Conservation (phyloP, 257 asterid genomes). For the Jacaranda mimosifolia region DNA sequence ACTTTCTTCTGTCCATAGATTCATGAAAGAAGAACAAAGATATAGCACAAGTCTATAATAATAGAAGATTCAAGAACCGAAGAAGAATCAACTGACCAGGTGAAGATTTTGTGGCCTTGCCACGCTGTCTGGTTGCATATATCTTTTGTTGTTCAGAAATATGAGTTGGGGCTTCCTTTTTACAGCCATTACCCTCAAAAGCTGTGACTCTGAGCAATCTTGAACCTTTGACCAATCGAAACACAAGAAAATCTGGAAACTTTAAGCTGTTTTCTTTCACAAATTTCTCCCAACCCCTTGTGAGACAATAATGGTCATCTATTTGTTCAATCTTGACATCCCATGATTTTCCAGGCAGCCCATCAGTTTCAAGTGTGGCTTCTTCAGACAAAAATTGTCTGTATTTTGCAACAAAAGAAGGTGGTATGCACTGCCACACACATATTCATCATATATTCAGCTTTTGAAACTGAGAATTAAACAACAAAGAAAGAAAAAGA, state of each 20-base stretch:
- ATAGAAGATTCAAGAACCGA: background rate
- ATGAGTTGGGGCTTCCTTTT: background rate
- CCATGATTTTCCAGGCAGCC: background rate
- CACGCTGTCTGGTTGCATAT: background rate
- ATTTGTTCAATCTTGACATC: background rate
- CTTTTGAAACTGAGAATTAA: no score
- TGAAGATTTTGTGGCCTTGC: background rate
- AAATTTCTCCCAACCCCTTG: background rate
- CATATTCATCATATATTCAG: background rate
- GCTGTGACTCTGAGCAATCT: background rate
- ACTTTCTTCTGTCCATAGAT: background rate
- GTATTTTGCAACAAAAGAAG: background rate
- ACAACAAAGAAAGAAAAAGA: background rate
- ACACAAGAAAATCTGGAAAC: background rate
- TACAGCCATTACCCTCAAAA: background rate
- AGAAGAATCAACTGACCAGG: background rate
- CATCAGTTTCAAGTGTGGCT: background rate
- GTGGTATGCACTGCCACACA: background rate
- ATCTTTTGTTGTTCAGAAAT: no score
- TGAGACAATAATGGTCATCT: background rate
- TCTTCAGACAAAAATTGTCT: background rate
- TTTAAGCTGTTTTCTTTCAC: background rate
- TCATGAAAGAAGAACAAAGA: background rate
- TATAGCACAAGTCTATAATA: background rate
- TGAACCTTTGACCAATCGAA: background rate